A percentile compares a stretch with the other conserved stretches of the same genome.
phyloP scores from a whole-genome alignment of 768 basidiomycete genomes.

The Termitomyces sp. region DNA sequence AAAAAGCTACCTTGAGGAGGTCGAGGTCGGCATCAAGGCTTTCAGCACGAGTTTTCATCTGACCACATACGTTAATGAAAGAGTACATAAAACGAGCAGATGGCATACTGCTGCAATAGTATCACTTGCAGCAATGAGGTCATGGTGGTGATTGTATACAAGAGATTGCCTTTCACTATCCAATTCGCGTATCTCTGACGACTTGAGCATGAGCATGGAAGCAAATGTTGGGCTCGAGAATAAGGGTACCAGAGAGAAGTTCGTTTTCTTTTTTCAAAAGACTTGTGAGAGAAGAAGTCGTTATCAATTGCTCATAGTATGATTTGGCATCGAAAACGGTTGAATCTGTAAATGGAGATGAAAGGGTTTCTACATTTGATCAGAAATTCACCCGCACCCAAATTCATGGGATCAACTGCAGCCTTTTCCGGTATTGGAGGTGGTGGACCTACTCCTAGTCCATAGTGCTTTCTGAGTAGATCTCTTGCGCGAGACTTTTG shows the following conservation, averaged over 20 bases:
- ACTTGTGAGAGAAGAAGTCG: constrained; percentile 65
- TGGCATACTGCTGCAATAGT: constrained; percentile 76
- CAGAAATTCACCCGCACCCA: constrained; percentile 45
- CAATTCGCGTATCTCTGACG: constrained; percentile 78
- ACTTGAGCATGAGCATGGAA: not conserved
- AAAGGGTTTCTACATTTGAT: not conserved
- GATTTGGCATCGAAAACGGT: constrained; percentile 74
- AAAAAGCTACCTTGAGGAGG: constrained; percentile 72
- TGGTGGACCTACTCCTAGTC: constrained; percentile 71
- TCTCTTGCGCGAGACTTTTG: constrained; percentile 64
- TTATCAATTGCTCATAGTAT: constrained; percentile 84
- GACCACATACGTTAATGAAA: not conserved
- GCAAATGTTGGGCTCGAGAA: not conserved
- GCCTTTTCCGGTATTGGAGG: constrained; percentile 50
- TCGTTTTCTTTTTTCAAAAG: constrained; percentile 82
- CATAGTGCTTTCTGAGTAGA: constrained; percentile 82
- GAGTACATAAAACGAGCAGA: not conserved
- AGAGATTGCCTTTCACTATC: constrained; percentile 87
- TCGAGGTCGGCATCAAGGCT: constrained; percentile 82
- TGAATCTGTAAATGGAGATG: constrained; percentile 49
- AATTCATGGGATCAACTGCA: constrained; percentile 73
- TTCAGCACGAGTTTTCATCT: constrained; percentile 90
- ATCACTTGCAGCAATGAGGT: constrained; percentile 89
- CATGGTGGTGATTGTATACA: constrained; percentile 94
- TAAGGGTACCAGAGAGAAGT: constrained; percentile 52